Conservation (phyloP, 1,139 yeast genomes). For the Arxiozyma heterogenica region DNA sequence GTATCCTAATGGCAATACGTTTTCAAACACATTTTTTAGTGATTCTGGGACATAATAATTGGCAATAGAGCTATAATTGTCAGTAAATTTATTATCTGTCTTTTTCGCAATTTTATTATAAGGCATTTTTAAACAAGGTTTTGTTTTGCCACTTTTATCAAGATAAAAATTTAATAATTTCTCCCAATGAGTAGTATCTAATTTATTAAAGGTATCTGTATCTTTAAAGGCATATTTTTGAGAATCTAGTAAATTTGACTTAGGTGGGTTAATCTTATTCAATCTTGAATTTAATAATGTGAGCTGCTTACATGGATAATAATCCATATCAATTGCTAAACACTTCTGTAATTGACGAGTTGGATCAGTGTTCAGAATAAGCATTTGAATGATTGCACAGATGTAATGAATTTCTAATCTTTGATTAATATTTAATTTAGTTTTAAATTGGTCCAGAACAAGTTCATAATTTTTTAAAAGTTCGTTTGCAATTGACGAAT, state of each 20-base stretch:
- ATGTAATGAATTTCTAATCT: slow-evolving; percentile 17
- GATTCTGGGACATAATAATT: slow-evolving; percentile 4
- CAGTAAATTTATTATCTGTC: slow-evolving; percentile 5
- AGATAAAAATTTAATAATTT: slow-evolving; percentile 17
- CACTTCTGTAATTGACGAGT: slow-evolving; percentile 22
- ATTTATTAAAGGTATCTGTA: slow-evolving; percentile 2
- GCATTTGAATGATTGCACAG: slow-evolving; percentile 20
- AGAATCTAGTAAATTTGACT: slow-evolving; percentile 19
- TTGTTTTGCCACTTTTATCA: not conserved
- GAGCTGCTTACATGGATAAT: slow-evolving; percentile 23
- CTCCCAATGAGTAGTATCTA: slow-evolving; percentile 15
- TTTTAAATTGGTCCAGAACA: slow-evolving; percentile 20
- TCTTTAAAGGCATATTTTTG: slow-evolving; percentile 13
- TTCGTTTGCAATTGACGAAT: slow-evolving; percentile 17
- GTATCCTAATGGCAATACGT: not conserved
- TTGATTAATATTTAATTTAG: slow-evolving; percentile 14
- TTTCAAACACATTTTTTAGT: slow-evolving; percentile 8
- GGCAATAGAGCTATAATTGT: slow-evolving; percentile 15
- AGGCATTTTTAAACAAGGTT: slow-evolving; percentile 7
- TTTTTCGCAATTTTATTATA: not conserved
- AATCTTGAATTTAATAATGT: slow-evolving; percentile 19
- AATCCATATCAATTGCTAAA: slow-evolving; percentile 28
- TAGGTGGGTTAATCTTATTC: slow-evolving; percentile 22
- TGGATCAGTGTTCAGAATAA: slow-evolving; percentile 23
- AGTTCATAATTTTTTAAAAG: slow-evolving; percentile 17